Conservation (phyloP, 2,329 filamentous ascomycete genomes). For the Aureobasidium mangrovei region DNA sequence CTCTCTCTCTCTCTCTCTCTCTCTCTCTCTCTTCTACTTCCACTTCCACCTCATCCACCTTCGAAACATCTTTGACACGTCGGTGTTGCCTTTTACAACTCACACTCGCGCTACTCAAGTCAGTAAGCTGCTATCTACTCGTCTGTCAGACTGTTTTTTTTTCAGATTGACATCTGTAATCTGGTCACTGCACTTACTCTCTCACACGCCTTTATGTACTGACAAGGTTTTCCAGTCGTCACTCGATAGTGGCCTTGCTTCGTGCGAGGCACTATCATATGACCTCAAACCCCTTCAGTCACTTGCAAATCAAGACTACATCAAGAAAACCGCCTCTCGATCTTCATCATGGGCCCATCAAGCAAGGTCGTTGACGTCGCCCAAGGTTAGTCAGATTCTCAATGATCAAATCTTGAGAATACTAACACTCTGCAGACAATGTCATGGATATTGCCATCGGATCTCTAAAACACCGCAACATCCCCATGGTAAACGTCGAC, state of each 20-base stretch:
- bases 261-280: no score
- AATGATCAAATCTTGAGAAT: no score
- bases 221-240: no score
- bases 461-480: not conserved
- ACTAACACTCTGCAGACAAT: not conserved
- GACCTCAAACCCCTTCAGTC: no score
- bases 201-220: no score
- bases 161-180: no score
- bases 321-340: not conserved
- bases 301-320: not conserved
- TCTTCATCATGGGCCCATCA: not conserved
- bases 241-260: no score
- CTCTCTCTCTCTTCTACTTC: not conserved
- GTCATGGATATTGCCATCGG: constrained; percentile 7
- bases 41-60: not conserved
- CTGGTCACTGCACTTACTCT: not conserved
- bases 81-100: no score
- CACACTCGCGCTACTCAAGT: no score
- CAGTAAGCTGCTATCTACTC: no score
- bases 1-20: not conserved
- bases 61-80: no score
- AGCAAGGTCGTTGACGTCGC: not conserved
- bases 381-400: not conserved
- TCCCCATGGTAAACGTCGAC: not conserved
- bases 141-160: no score